phyloP scores from a whole-genome alignment of 208 protist genomes.

The Acanthamoeba castellanii region DNA sequence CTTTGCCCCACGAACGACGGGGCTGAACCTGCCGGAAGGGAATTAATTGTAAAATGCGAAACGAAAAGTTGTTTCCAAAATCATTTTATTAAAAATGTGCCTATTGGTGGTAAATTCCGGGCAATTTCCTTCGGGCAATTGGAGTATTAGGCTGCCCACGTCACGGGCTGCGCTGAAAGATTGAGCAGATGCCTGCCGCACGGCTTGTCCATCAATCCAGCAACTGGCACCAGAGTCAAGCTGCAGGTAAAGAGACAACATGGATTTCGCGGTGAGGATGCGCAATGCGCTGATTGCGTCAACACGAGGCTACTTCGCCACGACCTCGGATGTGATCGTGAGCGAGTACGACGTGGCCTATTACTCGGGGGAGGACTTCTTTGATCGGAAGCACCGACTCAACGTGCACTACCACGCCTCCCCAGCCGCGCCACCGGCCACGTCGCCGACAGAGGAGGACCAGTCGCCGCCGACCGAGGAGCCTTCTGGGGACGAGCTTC shows the following conservation, averaged over 20 bases:
- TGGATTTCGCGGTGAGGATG: not conserved
- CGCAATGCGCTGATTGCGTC: not conserved
- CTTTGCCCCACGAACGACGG: no score
- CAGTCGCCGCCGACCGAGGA: not conserved
- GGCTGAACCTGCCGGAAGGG: no score
- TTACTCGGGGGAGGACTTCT: constrained; percentile 7
- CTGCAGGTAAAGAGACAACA: not conserved
- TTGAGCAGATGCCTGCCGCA: no score
- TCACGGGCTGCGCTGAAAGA: no score
- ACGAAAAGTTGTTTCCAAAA: no score
- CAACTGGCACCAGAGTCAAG: not conserved
- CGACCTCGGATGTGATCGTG: not conserved
- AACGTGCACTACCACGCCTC: constrained; percentile 49
- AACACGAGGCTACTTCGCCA: not conserved
- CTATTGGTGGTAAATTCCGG: no score
- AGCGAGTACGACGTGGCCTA: constrained; percentile 4
- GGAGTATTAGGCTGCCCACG: no score
- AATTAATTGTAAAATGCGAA: no score
- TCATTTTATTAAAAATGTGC: no score
- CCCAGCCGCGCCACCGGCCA: not conserved
- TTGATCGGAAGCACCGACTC: constrained; percentile 10
- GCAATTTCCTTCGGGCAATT: no score
- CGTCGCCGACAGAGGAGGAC: not conserved
- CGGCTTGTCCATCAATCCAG: no score
- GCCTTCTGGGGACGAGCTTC: not conserved